These are phyloP conservation scores for Candida chauliodis DNA, from an alignment of 805 yeast genomes.

Conservation along the genomic window DNA sequence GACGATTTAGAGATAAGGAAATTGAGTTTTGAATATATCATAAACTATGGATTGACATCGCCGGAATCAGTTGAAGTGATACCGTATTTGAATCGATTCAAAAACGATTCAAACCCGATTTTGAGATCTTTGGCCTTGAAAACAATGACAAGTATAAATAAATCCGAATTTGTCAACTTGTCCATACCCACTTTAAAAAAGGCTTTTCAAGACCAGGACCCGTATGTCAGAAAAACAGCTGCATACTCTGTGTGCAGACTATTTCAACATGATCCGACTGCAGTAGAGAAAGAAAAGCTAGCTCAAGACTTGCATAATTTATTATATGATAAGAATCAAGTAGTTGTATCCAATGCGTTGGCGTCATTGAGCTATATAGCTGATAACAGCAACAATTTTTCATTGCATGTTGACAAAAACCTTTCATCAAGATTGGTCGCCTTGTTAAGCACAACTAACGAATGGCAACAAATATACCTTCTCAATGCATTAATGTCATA, in stretches of 20 bases:
- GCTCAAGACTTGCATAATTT: conserved; percentile 48
- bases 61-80: conserved; percentile 57
- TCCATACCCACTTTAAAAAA: conserved; percentile 38
- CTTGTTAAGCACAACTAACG: conserved; percentile 38
- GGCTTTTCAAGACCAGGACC: conserved; percentile 44
- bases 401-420: conserved; percentile 49
- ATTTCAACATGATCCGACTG: conserved; percentile 50
- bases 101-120: conserved; percentile 43
- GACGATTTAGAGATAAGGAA: conserved; percentile 69
- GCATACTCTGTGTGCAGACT: conserved; percentile 66
- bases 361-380: conserved; percentile 65
- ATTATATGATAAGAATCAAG: conserved; percentile 53
- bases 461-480: conserved; percentile 74
- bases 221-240: conserved; percentile 65
- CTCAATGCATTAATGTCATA: conserved; percentile 62
- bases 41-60: conserved; percentile 55
- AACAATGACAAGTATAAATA: conserved; percentile 58
- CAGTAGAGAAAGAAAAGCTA: conserved; percentile 42
- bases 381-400: conserved; percentile 48
- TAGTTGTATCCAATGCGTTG: conserved; percentile 69
- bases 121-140: conserved; percentile 60
- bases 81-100: conserved; percentile 52
- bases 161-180: conserved; percentile 47
- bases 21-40: conserved; percentile 65
- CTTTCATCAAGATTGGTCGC: conserved; percentile 36